phyloP scores from a whole-genome alignment of 176 grass and related monocot genomes.

The Thinopyrum elongatum region DNA sequence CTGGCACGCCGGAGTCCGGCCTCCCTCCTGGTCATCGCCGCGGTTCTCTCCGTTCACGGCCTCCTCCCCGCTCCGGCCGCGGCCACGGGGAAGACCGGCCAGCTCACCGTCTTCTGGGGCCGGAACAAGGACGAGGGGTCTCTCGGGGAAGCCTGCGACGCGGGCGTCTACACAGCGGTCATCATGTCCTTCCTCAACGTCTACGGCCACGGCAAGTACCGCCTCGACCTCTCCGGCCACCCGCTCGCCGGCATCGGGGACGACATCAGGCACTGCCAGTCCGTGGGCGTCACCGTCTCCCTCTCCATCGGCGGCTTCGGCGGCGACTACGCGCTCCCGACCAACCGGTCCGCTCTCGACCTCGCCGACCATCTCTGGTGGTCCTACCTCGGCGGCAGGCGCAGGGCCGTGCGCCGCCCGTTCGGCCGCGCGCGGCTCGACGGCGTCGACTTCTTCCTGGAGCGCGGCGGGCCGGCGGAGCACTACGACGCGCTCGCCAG shows the following conservation, averaged over 20 bases:
- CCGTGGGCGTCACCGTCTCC: not conserved
- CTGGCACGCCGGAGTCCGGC: not conserved
- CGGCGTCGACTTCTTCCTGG: slow-evolving; percentile 26
- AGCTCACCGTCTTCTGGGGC: slow-evolving; percentile 24
- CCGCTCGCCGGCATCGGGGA: not conserved
- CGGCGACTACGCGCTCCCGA: slow-evolving; percentile 6
- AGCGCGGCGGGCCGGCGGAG: not conserved
- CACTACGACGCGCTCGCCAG: slow-evolving; percentile 25
- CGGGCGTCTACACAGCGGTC: not conserved
- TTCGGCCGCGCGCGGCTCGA: slow-evolving; percentile 15
- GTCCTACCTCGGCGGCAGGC: not conserved
- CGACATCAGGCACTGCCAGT: slow-evolving; percentile 38
- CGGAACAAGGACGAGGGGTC: slow-evolving; percentile 8
- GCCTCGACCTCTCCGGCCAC: not conserved
- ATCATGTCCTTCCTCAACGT: slow-evolving; percentile 8
- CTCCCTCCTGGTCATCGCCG: not conserved
- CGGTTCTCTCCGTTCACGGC: not conserved
- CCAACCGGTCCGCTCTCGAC: not conserved
- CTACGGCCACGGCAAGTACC: slow-evolving; percentile 8
- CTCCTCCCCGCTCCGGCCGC: not conserved
- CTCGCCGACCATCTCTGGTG: slow-evolving; percentile 27
- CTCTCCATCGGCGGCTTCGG: slow-evolving; percentile 28
- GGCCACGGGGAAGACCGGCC: not conserved
- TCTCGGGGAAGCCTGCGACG: slow-evolving; percentile 1
- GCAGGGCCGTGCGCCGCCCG: slow-evolving; percentile 4